Evolutionary conservation across 2,329 filamentous ascomycete species (phyloP), one percentile per base, ranked within the genome.

Genomic region (Phialemoniopsis sp.): DNA sequence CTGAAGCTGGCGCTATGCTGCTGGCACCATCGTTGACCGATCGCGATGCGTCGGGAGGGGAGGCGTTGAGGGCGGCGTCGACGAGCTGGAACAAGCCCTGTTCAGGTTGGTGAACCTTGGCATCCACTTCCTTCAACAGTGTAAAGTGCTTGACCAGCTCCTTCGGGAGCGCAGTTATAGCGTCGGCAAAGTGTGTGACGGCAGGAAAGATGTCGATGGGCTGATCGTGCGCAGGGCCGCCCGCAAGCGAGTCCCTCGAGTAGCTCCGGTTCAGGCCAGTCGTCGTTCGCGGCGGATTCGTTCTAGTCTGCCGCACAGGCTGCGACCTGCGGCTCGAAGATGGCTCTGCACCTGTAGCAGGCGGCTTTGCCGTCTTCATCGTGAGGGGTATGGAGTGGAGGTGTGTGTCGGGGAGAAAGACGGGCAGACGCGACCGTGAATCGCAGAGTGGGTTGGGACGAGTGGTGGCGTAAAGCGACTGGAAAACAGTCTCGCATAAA

Each of bases 81-180:
- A 95, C 78, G 45, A 94, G 74, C 56, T 85, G 77, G 56, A 85
- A 82, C 42, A 98, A 75, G 55, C 84, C 78, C 52, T 93, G 85
- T 60, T 95, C 89, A 7, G 93, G 86, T 18, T 82, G 82, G 64
- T 90, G 93, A 48, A 95, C 87, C 67, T 98, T 98, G 46, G 91
- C 91, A 68, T 98, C 93, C 35, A 97, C 93, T 67, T 98, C 93
- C 62, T 96, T 96, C 51, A 98, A 74, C 41, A 97, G 77, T 28
- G 91, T 96, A 53, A 95, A 95, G 63, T 98, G 91, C 57, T 89
- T 84, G 52, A 95, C 89, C 37, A 96, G 87, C 67, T 98, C 93
- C 61, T 90, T 90, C 5, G 93, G 93, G 18, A 98, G 78, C 30
- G 91, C 90, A 37, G 89, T 84, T 57, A 97, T 89, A 46, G 89